Base-by-base conservation (phyloP, 179 eudicot genomes). In the Vitellaria paradoxa region DNA sequence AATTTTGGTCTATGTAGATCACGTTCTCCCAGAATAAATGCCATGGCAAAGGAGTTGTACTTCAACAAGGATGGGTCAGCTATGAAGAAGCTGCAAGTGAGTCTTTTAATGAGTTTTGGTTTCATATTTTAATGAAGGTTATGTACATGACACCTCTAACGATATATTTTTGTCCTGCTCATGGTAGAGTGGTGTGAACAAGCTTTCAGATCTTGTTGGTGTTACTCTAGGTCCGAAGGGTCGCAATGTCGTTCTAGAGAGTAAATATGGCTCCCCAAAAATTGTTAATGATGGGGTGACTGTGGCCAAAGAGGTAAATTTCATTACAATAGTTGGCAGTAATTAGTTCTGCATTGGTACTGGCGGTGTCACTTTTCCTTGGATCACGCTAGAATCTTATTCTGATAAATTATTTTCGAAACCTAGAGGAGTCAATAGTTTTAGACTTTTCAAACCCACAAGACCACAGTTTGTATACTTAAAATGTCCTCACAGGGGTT, bases 201-300 rank as follows among this genome's bases (percentile, higher is more conserved):
- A 93, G 88, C 92, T 93, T 83, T 94, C 97, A 4, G 97, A 93
- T 86, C 85, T 94, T 71, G 98, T 94, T 79, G 97, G 98, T 74
- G 97, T 94, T 71, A 94, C 98, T 79, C 97, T 94, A 62, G 98
- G 97, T 68, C 98, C 99, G 7, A 96, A 96, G 79, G 99, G 99
- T 52, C 87, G 99, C 73, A 96, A 96, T 87, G 99, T 96, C 61
- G 99, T 96, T 82, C 82, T 96, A 24, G 97, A 96, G 87, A 93
- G 97, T 90, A 96, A 93, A 84, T 96, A 93, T 86, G 99, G 99
- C 78, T 88, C 99, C 55, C 99, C 98, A 7, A 93, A 85, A 83
- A 96, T 96, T 79, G 97, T 96, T 53, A 96, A 96, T 78, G 99
- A 96, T 80, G 99, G 99, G 69, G 99, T 96, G 20, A 93, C 99